phyloP scores from a whole-genome alignment of 352 stramenopile species.

The Globisporangium barbulae region DNA sequence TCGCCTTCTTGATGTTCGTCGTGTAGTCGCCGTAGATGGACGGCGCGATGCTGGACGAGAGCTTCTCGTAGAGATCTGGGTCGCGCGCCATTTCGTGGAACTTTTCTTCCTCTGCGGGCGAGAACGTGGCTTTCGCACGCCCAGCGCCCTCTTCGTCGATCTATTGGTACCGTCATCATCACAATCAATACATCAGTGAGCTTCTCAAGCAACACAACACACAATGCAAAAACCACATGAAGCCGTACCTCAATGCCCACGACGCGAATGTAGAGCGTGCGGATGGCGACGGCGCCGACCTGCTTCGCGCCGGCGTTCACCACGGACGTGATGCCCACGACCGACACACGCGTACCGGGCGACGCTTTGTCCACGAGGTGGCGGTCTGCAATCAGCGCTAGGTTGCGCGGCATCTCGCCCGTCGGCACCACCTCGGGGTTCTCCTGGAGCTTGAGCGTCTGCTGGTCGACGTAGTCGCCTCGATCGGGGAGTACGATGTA shows the following conservation, averaged over 20 bases:
- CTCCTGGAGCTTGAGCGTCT: conserved; percentile 98
- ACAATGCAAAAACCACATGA: background rate
- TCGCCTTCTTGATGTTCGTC: conserved; percentile 96
- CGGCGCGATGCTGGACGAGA: conserved; percentile 89
- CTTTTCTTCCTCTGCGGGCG: conserved; percentile 96
- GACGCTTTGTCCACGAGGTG: conserved; percentile 94
- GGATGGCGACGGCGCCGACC: conserved; percentile 81
- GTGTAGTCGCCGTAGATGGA: conserved; percentile 97
- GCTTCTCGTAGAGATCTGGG: conserved; percentile 92
- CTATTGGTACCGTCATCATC: conserved; percentile 12
- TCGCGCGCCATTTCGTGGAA: conserved; percentile 92
- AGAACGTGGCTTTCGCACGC: conserved; percentile 91
- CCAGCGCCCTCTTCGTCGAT: conserved; percentile 91
- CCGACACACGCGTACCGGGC: conserved; percentile 93
- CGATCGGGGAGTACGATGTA: conserved; percentile 96
- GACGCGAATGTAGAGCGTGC: conserved; percentile 94
- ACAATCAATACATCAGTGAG: background rate
- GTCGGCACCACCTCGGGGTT: conserved; percentile 96
- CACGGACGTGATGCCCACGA: conserved; percentile 96
- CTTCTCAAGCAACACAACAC: background rate
- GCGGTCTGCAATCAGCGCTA: conserved; percentile 94
- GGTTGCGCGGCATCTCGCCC: conserved; percentile 97
- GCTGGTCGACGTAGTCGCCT: conserved; percentile 95
- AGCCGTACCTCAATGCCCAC: conserved; percentile 89
- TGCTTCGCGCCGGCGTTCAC: conserved; percentile 83